phyloP scores from a whole-genome alignment of 768 basidiomycete genomes.

The Boletus huronensis region DNA sequence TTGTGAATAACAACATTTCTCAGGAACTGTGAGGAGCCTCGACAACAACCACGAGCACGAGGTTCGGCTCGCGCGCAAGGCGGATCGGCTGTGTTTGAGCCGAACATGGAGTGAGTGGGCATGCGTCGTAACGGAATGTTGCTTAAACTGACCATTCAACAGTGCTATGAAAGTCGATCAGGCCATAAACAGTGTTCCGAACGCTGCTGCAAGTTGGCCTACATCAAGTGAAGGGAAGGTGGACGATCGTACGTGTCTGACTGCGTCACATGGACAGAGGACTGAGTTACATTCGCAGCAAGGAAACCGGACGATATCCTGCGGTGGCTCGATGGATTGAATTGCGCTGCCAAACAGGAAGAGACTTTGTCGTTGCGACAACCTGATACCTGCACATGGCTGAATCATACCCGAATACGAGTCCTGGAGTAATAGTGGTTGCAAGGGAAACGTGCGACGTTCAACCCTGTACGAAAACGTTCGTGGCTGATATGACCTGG shows the following conservation, averaged over 20 bases:
- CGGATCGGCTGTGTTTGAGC: too few species aligned
- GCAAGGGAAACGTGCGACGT: slow-evolving; percentile 16
- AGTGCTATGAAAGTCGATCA: background rate
- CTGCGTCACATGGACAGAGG: background rate
- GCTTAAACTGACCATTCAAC: background rate
- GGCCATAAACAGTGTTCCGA: background rate
- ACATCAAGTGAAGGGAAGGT: background rate
- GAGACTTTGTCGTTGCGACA: slow-evolving; percentile 4
- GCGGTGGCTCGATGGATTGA: slow-evolving; percentile 10
- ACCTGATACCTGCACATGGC: slow-evolving; percentile 13
- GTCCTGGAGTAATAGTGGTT: slow-evolving; percentile 13
- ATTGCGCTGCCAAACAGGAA: slow-evolving; percentile 13
- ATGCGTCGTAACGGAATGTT: background rate
- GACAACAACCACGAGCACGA: background rate
- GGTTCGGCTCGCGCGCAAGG: background rate
- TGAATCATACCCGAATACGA: background rate
- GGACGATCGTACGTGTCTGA: background rate
- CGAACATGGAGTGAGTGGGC: background rate
- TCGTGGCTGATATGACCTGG: background rate
- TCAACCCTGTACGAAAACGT: background rate
- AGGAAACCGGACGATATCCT: slow-evolving; percentile 8
- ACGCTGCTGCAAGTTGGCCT: too few species aligned
- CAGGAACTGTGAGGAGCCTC: slow-evolving; percentile 8
- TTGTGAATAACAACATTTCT: background rate
- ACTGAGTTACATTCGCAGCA: background rate